phyloP scores from a whole-genome alignment of 495 filamentous ascomycete species.

The Penicillium soppii region DNA sequence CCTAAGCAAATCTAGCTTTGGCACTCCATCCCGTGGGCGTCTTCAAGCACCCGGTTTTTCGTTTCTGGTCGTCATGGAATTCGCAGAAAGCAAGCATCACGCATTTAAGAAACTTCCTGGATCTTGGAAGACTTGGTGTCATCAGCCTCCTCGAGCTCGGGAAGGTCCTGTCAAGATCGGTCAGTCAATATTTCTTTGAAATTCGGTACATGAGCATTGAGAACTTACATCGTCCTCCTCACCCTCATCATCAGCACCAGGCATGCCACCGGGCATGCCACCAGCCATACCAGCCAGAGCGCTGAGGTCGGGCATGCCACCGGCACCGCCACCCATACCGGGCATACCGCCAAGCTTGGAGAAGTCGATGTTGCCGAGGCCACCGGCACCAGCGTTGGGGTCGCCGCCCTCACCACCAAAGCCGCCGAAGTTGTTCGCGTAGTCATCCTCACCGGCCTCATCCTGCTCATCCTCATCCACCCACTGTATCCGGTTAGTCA shows the following conservation, averaged over 20 bases:
- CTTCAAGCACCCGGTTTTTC: slow-evolving; percentile 22
- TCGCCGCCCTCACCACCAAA: slow-evolving; percentile 56
- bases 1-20: slow-evolving; percentile 20
- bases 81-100: slow-evolving; percentile 14
- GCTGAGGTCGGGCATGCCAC: slow-evolving; percentile 43
- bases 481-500: slow-evolving; percentile 60
- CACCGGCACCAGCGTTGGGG: slow-evolving; percentile 42
- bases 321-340: slow-evolving; percentile 42
- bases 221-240: slow-evolving; percentile 50
- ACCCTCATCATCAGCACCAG: slow-evolving; percentile 52
- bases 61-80: slow-evolving; percentile 30
- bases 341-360: slow-evolving; percentile 76
- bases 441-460: slow-evolving; percentile 78
- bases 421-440: slow-evolving; percentile 65
- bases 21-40: slow-evolving; percentile 15
- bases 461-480: slow-evolving; percentile 99
- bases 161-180: slow-evolving; percentile 54
- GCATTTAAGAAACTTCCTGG: slow-evolving; percentile 54
- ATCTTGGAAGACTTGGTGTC: slow-evolving; percentile 50
- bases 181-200: slow-evolving; percentile 44
- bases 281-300: slow-evolving; percentile 46
- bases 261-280: slow-evolving; percentile 10
- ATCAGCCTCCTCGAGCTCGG: slow-evolving; percentile 54
- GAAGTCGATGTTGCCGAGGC: slow-evolving; percentile 70
- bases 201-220: slow-evolving; percentile 34